Conservation (phyloP, 2,329 filamentous ascomycete species). For the Colletotrichum eremochloae region DNA sequence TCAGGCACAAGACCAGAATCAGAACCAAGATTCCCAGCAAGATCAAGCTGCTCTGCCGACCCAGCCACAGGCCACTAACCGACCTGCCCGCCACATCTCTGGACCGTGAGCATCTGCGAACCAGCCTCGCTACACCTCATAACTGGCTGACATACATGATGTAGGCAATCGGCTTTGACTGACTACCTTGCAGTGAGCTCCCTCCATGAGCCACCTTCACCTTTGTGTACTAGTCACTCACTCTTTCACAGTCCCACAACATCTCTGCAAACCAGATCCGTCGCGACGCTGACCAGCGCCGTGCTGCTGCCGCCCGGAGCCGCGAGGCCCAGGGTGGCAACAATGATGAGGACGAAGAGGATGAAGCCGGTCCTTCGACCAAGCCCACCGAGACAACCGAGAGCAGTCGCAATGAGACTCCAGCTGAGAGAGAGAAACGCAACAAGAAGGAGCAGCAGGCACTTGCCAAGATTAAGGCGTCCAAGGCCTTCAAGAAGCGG, state of each 20-base stretch:
- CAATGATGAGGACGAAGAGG: conserved; percentile 43
- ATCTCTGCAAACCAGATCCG: conserved; percentile 74
- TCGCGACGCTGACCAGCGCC: conserved; percentile 62
- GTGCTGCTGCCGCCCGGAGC: conserved; percentile 48
- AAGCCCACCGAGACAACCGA: conserved; percentile 41
- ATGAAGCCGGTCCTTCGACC: conserved; percentile 35
- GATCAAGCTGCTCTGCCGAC: conserved; percentile 27
- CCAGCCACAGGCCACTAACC: conserved; percentile 5
- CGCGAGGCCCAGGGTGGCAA: conserved; percentile 45
- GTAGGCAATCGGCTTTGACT: conserved; percentile 65
- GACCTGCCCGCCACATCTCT: conserved; percentile 30
- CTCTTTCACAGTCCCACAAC: conserved; percentile 71
- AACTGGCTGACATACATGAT: conserved; percentile 21
- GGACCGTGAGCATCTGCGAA: conserved; percentile 30
- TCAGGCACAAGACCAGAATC: background rate
- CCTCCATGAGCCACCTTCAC: background rate
- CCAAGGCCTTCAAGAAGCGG: conserved; percentile 69
- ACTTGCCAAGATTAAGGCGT: conserved; percentile 72
- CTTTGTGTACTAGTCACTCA: background rate
- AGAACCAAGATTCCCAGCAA: conserved; percentile 6
- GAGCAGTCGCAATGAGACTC: conserved; percentile 42
- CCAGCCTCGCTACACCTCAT: background rate
- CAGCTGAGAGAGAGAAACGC: conserved; percentile 46
- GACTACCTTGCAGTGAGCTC: conserved; percentile 64
- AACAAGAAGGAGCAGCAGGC: conserved; percentile 66